These are phyloP conservation scores for Oxytropis ochrocephala DNA, from an alignment of 306 rosid species.

Conservation along the genomic window DNA sequence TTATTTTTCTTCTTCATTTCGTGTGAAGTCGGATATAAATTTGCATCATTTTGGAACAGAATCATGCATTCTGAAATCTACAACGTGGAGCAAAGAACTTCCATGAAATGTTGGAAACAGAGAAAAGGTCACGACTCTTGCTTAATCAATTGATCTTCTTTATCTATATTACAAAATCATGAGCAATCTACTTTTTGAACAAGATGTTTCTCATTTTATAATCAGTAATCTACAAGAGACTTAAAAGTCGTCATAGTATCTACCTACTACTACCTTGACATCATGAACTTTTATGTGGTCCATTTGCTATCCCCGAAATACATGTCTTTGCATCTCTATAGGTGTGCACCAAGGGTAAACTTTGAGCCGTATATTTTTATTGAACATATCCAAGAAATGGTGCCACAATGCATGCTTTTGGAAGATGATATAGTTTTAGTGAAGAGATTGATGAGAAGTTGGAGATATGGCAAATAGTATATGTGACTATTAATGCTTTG, in stretches of 20 bases:
- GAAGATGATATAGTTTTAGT: too few relatives aligned
- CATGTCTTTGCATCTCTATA: too few relatives aligned
- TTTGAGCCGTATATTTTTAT: too few relatives aligned
- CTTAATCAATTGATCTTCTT: constrained; percentile 13
- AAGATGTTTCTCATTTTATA: constrained; percentile 13
- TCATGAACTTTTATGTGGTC: too few relatives aligned
- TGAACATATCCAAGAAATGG: too few relatives aligned
- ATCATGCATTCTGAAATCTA: constrained; percentile 65
- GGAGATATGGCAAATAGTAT: too few relatives aligned
- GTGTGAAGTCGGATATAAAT: constrained; percentile 98
- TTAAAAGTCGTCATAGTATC: too few relatives aligned
- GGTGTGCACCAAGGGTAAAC: too few relatives aligned
- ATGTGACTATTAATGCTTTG: constrained; percentile 17
- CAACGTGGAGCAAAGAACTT: constrained; percentile 67
- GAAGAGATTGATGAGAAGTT: too few relatives aligned
- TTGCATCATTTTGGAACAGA: too few relatives aligned
- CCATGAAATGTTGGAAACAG: constrained; percentile 77
- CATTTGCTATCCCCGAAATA: background rate
- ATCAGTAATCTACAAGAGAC: background rate
- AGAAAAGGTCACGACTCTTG: constrained; percentile 61
- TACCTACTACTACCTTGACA: too few relatives aligned
- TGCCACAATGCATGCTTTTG: too few relatives aligned
- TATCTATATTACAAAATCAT: background rate
- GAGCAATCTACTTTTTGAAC: background rate
- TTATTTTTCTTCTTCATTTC: constrained; percentile 39